These are phyloP conservation scores for Rhodotorula sp. DNA, from an alignment of 1,284 basidiomycete genomes.

Conservation along the genomic window DNA sequence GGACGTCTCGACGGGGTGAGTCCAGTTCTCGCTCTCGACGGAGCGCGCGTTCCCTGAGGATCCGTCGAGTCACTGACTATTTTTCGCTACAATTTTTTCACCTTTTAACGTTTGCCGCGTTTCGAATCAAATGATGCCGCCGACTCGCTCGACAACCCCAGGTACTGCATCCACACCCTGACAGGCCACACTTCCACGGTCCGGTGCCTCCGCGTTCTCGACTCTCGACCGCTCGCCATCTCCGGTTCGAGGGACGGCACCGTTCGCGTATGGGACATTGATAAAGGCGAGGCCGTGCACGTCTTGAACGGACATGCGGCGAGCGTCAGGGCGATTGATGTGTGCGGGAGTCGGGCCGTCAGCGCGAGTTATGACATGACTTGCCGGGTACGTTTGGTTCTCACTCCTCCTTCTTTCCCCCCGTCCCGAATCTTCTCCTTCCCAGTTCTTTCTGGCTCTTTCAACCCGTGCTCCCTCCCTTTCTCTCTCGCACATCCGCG, in stretches of 20 bases:
- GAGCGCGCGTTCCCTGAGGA: too few species aligned
- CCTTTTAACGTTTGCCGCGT: neutral
- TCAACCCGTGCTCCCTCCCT: too few species aligned
- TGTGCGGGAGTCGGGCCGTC: slow-evolving; percentile 73
- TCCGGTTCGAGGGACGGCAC: slow-evolving; percentile 85
- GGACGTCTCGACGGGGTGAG: slow-evolving; percentile 80
- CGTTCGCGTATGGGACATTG: slow-evolving; percentile 89
- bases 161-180: slow-evolving; percentile 73
- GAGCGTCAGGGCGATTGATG: slow-evolving; percentile 85
- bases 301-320: slow-evolving; percentile 74
- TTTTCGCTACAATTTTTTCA: too few species aligned
- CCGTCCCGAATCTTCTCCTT: too few species aligned
- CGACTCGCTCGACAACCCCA: neutral
- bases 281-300: slow-evolving; percentile 67
- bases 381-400: slow-evolving; percentile 64
- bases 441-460: too few species aligned
- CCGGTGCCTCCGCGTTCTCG: slow-evolving; percentile 82
- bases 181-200: slow-evolving; percentile 87
- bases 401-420: slow-evolving; percentile 22
- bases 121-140: too few species aligned
- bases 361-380: slow-evolving; percentile 88
- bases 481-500: too few species aligned
- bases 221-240: slow-evolving; percentile 81
- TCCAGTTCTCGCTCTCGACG: slow-evolving; percentile 18
- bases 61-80: too few species aligned